Evolutionary conservation across 2,329 filamentous ascomycete species (phyloP).

Genomic region (Purpureocillium lavendulum): DNA sequence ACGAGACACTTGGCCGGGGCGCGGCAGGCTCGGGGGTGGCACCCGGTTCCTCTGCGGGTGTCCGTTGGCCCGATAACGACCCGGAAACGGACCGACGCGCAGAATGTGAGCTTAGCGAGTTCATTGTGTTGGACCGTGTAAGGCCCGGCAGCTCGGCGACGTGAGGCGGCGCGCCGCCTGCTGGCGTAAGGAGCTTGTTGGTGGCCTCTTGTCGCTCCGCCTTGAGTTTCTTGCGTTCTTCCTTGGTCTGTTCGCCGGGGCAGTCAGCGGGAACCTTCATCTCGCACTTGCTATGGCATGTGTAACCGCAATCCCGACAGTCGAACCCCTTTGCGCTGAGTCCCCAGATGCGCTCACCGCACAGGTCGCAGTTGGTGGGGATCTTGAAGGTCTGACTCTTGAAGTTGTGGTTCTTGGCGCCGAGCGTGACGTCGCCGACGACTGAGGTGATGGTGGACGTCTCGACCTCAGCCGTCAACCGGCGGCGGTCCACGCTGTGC

Average conservation of each 20-base stretch:
- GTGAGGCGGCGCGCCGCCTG: slow-evolving; percentile 29
- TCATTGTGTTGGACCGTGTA: slow-evolving; percentile 79
- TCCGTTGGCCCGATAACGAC: slow-evolving; percentile 22
- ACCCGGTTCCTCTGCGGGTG: slow-evolving; percentile 41
- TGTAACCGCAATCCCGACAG: slow-evolving; percentile 94
- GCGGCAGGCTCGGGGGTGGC: slow-evolving; percentile 12
- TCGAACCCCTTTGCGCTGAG: slow-evolving; percentile 94
- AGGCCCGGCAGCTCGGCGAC: slow-evolving; percentile 59
- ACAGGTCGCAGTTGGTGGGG: slow-evolving; percentile 95
- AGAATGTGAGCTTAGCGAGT: slow-evolving; percentile 77
- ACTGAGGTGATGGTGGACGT: slow-evolving; percentile 84
- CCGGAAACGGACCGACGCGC: slow-evolving; percentile 52
- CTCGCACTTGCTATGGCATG: slow-evolving; percentile 96
- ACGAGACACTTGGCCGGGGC: slow-evolving; percentile 17
- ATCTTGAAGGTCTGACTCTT: slow-evolving; percentile 99
- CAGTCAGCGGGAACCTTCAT: slow-evolving; percentile 98
- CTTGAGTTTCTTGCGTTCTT: slow-evolving; percentile 92
- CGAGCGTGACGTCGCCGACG: slow-evolving; percentile 86
- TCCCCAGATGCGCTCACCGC: slow-evolving; percentile 94
- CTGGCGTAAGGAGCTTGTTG: slow-evolving; percentile 47
- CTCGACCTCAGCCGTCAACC: slow-evolving; percentile 85
- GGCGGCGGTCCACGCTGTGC: slow-evolving; percentile 75
- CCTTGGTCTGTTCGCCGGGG: slow-evolving; percentile 86
- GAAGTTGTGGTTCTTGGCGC: slow-evolving; percentile 94
- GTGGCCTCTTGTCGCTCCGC: slow-evolving; percentile 73